A percentile compares a stretch with the other conserved stretches of the same genome.
Conservation (phyloP, 768 basidiomycete genomes). For the Inosperma sp. region DNA sequence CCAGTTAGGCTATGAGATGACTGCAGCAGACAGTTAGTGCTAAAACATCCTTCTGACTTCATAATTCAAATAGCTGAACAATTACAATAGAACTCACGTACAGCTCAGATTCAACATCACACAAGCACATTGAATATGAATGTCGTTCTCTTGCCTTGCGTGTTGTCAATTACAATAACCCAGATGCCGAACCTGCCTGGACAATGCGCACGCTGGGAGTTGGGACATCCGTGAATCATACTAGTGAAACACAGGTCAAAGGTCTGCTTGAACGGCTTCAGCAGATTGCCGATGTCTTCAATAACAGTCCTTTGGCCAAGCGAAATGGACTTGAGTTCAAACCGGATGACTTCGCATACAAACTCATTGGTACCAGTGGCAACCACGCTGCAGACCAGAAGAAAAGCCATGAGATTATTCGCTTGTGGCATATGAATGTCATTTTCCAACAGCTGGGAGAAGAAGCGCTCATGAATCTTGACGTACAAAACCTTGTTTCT, state of each 20-base stretch:
- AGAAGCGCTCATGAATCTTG: slow-evolving; percentile 6
- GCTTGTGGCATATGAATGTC: slow-evolving; percentile 7
- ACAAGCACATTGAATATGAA: slow-evolving; percentile 12
- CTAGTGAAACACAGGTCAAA: slow-evolving; percentile 7
- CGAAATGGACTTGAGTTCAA: neutral
- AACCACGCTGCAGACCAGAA: slow-evolving; percentile 17
- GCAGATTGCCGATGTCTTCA: slow-evolving; percentile 5
- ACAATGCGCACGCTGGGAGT: slow-evolving; percentile 11
- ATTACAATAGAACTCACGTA: slow-evolving; percentile 5
- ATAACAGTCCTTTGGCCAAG: slow-evolving; percentile 12
- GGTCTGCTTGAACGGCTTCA: slow-evolving; percentile 5
- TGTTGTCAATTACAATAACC: neutral
- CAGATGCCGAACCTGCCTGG: neutral
- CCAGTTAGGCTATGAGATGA: slow-evolving; percentile 13
- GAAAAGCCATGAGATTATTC: slow-evolving; percentile 9
- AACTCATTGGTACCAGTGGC: slow-evolving; percentile 11
- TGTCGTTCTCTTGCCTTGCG: neutral
- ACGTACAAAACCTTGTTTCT: neutral
- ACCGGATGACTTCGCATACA: slow-evolving; percentile 1
- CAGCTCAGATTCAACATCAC: slow-evolving; percentile 12
- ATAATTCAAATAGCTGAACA: no score
- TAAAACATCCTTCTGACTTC: neutral
- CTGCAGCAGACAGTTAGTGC: slow-evolving; percentile 10
- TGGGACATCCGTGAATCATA: slow-evolving; percentile 13
- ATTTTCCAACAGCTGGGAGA: slow-evolving; percentile 9